Base-by-base conservation (phyloP, 2,329 filamentous ascomycete species). In the Geoglossum cookeanum region DNA sequence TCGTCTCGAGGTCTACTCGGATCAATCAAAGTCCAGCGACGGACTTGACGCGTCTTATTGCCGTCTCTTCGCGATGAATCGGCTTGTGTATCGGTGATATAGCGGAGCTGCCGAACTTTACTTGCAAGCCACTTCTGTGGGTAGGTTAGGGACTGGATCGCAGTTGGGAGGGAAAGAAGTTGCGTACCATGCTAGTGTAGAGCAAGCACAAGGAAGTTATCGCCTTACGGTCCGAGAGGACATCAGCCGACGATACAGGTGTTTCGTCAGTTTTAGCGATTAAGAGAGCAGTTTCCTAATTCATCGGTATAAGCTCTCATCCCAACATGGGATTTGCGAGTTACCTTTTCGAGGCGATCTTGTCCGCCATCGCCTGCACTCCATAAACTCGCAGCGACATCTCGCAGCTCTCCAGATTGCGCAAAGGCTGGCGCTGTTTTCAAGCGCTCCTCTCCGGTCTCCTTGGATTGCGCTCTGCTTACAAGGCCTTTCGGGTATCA, bases 151-250 rank as follows among this genome's bases (percentile, higher is more conserved):
- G 30, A 11, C 11, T 22, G 22, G 17, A 17, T 57, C 9, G 9
- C 15, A 33, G 29, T 7, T 27, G 47, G 11, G 17, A 15, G 27
- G 27, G 13, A 13, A n/a, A 6, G 33, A 17, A 3, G 27, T 17
- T 7, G 27, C 29, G 58, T 17, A 74, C 72, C 88, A 97, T 94
- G 72, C 90, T 96, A 55, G 90, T 96, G 69, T 95, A 94, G 39
- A 98, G 74, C 44, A 96, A 78, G 63, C 90, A 96, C 3, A 98
- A 73, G 3, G 85, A 85, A 48, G 84, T 81, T 32, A 97, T 84
- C 3, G 83, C 85, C 67, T 97, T 94, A 30, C 86, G 82, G 65
- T 97, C 90, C 48, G 85, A 84, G 61, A 97, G 90, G 54, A 96
- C 83, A 67, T 97, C 91, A 62, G 84, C 84, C 56, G 84, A 76